Evolutionary conservation across 2,329 filamentous ascomycete genomes (phyloP).

Genomic region (Epichloe hybrida): DNA sequence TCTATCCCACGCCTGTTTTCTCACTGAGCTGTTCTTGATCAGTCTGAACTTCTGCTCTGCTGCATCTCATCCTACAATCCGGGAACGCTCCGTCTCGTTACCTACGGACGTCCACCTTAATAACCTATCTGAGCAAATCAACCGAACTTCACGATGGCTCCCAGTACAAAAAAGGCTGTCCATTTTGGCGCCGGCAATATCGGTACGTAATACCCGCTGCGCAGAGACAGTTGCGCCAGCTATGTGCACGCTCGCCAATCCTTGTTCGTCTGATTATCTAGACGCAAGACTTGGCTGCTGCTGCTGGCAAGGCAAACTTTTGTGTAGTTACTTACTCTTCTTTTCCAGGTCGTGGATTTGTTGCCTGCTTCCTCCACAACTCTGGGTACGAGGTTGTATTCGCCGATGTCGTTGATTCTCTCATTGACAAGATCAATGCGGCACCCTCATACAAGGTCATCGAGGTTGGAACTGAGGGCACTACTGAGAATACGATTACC

Average conservation of each 20-base stretch:
- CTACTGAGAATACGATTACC: conserved; percentile 68
- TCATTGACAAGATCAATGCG: conserved; percentile 69
- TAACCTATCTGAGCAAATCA: not conserved
- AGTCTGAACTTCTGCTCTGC: no score
- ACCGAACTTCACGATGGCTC: conserved; percentile 24
- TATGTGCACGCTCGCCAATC: not conserved
- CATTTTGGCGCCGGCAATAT: conserved; percentile 84
- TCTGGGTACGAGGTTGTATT: conserved; percentile 95
- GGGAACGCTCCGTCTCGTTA: not conserved
- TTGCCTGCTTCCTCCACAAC: conserved; percentile 84
- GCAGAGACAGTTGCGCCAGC: not conserved
- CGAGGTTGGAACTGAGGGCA: conserved; percentile 77
- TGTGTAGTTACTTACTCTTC: conserved; percentile 5
- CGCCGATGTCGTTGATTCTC: conserved; percentile 75
- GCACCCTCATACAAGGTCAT: conserved; percentile 77
- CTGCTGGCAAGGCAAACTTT: not conserved
- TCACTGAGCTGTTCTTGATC: not conserved
- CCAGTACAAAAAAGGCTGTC: conserved; percentile 50
- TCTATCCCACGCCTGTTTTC: not conserved
- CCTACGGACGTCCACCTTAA: not conserved
- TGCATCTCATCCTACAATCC: not conserved
- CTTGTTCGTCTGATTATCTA: not conserved
- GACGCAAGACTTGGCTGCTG: no score
- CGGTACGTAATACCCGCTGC: conserved; percentile 30
- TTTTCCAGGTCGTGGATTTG: conserved; percentile 54